Percentiles rank a stretch among this genome's conserved stretches.
These are phyloP conservation scores for Olyra latifolia DNA, from an alignment of 176 grass and related monocot genomes.

Conservation along the genomic window DNA sequence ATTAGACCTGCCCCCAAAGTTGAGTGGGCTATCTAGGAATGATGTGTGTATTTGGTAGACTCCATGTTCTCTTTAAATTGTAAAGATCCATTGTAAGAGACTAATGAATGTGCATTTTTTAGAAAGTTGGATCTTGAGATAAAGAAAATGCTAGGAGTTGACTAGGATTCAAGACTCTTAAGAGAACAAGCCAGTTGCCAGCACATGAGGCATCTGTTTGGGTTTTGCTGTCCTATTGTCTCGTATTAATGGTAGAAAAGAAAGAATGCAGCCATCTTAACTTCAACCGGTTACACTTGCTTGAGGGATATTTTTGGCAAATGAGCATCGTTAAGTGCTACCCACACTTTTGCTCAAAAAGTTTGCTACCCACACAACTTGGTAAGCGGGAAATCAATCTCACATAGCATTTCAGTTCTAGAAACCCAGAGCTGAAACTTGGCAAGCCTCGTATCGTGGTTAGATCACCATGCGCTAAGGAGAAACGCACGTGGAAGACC, in stretches of 20 bases:
- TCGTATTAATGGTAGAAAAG: background rate
- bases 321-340: background rate
- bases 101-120: background rate
- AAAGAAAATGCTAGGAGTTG: background rate
- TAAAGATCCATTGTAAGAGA: background rate
- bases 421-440: no score
- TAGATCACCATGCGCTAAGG: no score
- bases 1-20: background rate
- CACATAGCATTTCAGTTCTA: no score
- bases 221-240: background rate
- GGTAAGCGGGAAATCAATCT: no score
- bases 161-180: background rate
- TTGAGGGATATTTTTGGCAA: background rate
- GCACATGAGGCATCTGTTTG: background rate
- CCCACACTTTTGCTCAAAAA: no score
- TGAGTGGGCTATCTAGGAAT: constrained; percentile 4
- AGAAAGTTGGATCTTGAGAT: background rate
- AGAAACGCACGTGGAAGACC: no score
- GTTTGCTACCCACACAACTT: no score
- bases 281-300: background rate
- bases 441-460: no score
- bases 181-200: background rate
- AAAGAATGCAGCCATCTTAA: background rate
- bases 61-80: background rate
- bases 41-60: constrained; percentile 13